Evolutionary conservation across 2,329 filamentous ascomycete species (phyloP), one percentile per base, ranked within the genome.

Genomic region (Helotiales sp.): DNA sequence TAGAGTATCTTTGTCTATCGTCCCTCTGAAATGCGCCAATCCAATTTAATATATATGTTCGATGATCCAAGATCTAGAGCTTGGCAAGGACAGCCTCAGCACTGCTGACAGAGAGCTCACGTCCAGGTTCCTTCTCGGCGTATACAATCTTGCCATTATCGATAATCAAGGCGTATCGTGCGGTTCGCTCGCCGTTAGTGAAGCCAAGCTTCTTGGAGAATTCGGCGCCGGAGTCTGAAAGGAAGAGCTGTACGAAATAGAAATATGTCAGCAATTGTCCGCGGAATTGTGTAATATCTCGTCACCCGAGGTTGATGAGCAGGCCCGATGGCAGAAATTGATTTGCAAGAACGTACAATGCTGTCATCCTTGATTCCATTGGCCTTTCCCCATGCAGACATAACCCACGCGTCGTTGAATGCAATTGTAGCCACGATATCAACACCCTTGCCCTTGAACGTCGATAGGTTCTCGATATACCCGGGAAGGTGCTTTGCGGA

Each of bases 351-450:
- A 75, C 80, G 58, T 74, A 87, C 81, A 68, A 89, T 84, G 69
- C 83, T 81, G 60, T 89, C 82, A 49, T 78, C 78, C 68, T 81
- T 85, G 64, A 88, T 80, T 13, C 76, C 76, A 72, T 90, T 89
- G 66, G 87, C 86, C 77, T 90, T 90, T 69, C 82, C 82, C 85
- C 85, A 88, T 30, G 85, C 86, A 70, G 81, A 84, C 86, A 90
- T 89, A 63, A 90, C 87, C 70, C 76, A 89, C 15, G 83, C 78
- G 74, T 90, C 87, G 70, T 90, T 90, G 73, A 75, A 86, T 19
- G 86, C 86, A 67, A 89, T 82, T 60, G 87, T 81, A 38, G 84
- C 85, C 54, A 90, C 81, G 47, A 86, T 69, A 70, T 90, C 87
- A 57, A 90, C 86, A 62, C 85, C 86, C 78, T 89, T 90, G 57